Evolutionary conservation across 192 early-diverging fungal species (phyloP).

Genomic region (Umbelopsis sp.): DNA sequence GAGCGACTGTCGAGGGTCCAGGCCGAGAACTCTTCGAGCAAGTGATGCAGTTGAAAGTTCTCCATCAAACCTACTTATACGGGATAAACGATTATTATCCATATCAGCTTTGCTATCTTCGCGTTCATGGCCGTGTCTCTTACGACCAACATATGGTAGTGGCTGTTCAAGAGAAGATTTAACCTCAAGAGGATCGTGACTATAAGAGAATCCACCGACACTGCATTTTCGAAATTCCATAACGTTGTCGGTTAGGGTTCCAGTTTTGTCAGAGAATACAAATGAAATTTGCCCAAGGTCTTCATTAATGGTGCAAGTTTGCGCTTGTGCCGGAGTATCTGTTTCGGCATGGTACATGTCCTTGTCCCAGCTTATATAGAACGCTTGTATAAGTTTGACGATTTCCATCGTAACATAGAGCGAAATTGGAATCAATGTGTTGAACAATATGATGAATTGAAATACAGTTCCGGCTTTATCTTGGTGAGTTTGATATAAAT

Average conservation of each 20-base stretch:
- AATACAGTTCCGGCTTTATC: slow-evolving; percentile 47
- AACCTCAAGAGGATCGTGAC: slow-evolving; percentile 56
- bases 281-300: slow-evolving; percentile 87
- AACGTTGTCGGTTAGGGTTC: slow-evolving; percentile 85
- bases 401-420: slow-evolving; percentile 88
- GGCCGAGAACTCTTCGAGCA: slow-evolving; percentile 70
- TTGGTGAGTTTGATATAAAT: slow-evolving; percentile 36
- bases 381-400: slow-evolving; percentile 72
- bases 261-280: slow-evolving; percentile 90
- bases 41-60: slow-evolving; percentile 23
- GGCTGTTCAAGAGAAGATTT: not conserved
- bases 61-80: not conserved
- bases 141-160: not conserved
- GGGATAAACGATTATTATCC: not conserved
- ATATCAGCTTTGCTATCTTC: not conserved
- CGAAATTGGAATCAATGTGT: slow-evolving; percentile 86
- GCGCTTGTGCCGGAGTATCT: slow-evolving; percentile 74
- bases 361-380: slow-evolving; percentile 78
- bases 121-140: not conserved
- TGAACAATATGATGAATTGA: slow-evolving; percentile 79
- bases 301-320: slow-evolving; percentile 85
- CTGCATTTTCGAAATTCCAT: slow-evolving; percentile 78
- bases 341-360: slow-evolving; percentile 75
- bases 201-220: slow-evolving; percentile 59
- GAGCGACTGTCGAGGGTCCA: slow-evolving; percentile 66